Percentiles rank a stretch among this genome's conserved stretches.
These are phyloP conservation scores for Aspergillus arachidicola DNA, from an alignment of 2,329 filamentous ascomycete species.

Conservation along the genomic window DNA sequence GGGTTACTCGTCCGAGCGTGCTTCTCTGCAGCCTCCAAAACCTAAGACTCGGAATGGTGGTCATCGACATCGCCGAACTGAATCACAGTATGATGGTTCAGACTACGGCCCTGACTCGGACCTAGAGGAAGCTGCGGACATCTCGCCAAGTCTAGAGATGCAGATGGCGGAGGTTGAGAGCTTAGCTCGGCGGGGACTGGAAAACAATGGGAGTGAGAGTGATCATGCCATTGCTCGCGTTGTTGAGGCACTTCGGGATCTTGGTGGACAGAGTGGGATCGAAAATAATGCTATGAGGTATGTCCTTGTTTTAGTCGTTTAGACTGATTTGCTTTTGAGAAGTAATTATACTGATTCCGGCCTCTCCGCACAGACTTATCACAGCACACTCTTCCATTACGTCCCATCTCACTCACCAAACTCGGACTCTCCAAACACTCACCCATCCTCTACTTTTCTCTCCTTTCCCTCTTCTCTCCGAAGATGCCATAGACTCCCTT, in stretches of 20 bases:
- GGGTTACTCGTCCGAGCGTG: conserved; percentile 25
- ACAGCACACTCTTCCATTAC: conserved; percentile 61
- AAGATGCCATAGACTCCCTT: conserved; percentile 59
- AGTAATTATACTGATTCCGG: conserved; percentile 2
- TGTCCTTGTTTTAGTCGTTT: conserved; percentile 7
- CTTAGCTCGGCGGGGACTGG: conserved; percentile 55
- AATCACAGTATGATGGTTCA: conserved; percentile 58
- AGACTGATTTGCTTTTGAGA: neutral
- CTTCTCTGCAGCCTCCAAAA: conserved; percentile 37
- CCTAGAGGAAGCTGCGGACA: conserved; percentile 53
- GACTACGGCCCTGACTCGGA: conserved; percentile 62
- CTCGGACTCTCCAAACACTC: conserved; percentile 60
- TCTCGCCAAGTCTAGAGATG: conserved; percentile 58
- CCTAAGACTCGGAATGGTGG: conserved; percentile 42
- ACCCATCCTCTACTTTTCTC: conserved; percentile 62
- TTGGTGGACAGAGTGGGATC: conserved; percentile 58
- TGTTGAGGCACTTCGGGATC: conserved; percentile 54
- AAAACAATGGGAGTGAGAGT: conserved; percentile 53
- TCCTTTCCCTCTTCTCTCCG: conserved; percentile 55
- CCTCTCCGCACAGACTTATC: conserved; percentile 49
- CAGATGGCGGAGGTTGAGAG: conserved; percentile 60
- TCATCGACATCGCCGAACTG: conserved; percentile 39
- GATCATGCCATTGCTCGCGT: conserved; percentile 57
- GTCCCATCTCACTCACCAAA: conserved; percentile 63
- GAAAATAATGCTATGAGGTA: conserved; percentile 61